phyloP scores from a whole-genome alignment of 495 filamentous ascomycete genomes.

The Cetradonia linearis region DNA sequence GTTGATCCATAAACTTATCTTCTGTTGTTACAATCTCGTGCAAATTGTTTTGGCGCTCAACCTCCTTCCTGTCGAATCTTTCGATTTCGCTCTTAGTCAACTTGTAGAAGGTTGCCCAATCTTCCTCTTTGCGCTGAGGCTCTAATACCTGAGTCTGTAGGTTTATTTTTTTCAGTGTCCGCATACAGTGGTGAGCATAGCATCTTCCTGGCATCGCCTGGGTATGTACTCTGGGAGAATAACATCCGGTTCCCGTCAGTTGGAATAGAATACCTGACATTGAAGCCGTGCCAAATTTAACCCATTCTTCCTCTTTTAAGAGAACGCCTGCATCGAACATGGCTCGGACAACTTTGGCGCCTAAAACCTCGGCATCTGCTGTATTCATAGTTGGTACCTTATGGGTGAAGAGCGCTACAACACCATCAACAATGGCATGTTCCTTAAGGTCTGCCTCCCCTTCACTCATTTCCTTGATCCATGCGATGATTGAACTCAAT shows the following conservation, averaged over 20 bases:
- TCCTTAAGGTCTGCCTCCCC: constrained; percentile 74
- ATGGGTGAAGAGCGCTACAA: constrained; percentile 84
- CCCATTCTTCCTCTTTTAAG: constrained; percentile 91
- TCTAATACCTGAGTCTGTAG: constrained; percentile 59
- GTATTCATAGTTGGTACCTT: constrained; percentile 99
- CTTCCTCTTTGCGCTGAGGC: constrained; percentile 57
- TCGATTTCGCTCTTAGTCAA: constrained; percentile 66
- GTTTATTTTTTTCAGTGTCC: constrained; percentile 91
- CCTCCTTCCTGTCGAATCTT: constrained; percentile 66
- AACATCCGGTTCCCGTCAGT: constrained; percentile 87
- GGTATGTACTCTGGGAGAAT: constrained; percentile 72
- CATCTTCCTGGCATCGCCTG: constrained; percentile 65
- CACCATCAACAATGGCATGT: constrained; percentile 70
- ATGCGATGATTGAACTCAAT: constrained; percentile 72
- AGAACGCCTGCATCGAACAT: constrained; percentile 75
- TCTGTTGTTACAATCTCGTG: constrained; percentile 96
- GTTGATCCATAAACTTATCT: constrained; percentile 76
- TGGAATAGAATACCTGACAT: constrained; percentile 88
- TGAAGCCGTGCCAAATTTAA: constrained; percentile 69
- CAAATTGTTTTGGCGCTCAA: constrained; percentile 85
- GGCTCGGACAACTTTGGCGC: constrained; percentile 62
- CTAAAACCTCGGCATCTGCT: constrained; percentile 85
- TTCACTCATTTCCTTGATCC: constrained; percentile 81
- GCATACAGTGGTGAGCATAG: constrained; percentile 88
- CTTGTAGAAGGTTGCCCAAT: constrained; percentile 89